Evolutionary conservation across 2,329 filamentous ascomycete species (phyloP).

Genomic region (Phyllosticta citribraziliensis): DNA sequence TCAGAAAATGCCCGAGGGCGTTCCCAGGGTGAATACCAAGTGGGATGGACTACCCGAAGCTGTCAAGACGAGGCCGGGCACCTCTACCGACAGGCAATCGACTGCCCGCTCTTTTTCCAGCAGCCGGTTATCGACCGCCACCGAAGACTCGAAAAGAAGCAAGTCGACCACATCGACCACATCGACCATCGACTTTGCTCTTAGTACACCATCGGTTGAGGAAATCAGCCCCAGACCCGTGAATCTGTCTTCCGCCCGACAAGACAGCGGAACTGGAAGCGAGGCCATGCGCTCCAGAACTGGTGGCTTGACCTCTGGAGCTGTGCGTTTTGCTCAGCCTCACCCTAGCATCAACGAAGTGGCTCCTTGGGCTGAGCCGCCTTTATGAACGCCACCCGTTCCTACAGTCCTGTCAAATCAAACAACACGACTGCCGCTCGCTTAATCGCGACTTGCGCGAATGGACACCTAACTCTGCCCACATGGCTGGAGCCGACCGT

Average conservation of each 20-base stretch:
- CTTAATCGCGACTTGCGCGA: neutral
- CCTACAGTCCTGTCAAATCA: neutral
- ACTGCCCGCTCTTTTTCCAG: neutral
- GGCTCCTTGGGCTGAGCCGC: neutral
- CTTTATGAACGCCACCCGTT: neutral
- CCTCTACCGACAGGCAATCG: neutral
- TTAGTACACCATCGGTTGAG: neutral
- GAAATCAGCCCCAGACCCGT: neutral
- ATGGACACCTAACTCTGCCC: neutral
- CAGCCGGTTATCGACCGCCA: neutral
- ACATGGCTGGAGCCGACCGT: neutral
- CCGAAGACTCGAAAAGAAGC: neutral
- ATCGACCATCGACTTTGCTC: neutral
- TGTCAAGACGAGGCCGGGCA: slow-evolving; percentile 15
- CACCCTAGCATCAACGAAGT: neutral
- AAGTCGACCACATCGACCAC: neutral
- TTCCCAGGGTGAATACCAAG: slow-evolving; percentile 45
- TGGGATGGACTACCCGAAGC: slow-evolving; percentile 43
- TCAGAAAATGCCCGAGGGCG: slow-evolving; percentile 37
- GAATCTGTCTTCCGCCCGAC: neutral
- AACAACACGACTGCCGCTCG: neutral
- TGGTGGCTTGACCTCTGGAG: neutral
- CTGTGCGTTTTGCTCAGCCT: neutral
- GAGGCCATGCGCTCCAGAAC: neutral
- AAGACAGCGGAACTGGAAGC: slow-evolving; percentile 5